Percentiles rank a stretch among this genome's conserved stretches.
Conservation (phyloP, 2,329 filamentous ascomycete species). For the Claviceps fusiformis region DNA sequence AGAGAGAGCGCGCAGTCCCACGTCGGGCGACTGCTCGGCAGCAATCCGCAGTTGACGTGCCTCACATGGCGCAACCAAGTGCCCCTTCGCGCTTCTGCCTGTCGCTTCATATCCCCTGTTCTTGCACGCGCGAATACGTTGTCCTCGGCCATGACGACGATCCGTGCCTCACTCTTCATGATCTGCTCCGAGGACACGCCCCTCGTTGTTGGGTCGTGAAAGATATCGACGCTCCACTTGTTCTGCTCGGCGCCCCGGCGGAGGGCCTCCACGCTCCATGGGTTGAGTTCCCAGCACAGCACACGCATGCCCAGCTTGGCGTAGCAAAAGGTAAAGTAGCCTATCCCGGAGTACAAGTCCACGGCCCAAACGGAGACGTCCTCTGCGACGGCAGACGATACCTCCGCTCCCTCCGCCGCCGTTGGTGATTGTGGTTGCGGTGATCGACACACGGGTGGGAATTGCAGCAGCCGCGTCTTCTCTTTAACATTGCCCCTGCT, state of each 20-base stretch:
- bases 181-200: slow-evolving; percentile 22
- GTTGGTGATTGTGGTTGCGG: no score
- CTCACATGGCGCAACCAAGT: slow-evolving; percentile 21
- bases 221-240: slow-evolving; percentile 46
- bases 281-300: slow-evolving; percentile 82
- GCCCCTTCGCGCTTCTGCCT: not conserved
- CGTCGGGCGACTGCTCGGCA: slow-evolving; percentile 41
- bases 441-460: slow-evolving; percentile 13
- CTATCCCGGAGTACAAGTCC: slow-evolving; percentile 85
- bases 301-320: slow-evolving; percentile 57
- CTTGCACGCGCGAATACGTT: slow-evolving; percentile 40
- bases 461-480: slow-evolving; percentile 60
- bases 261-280: slow-evolving; percentile 74
- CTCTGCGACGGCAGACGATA: not conserved
- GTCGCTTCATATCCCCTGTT: slow-evolving; percentile 22
- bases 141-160: slow-evolving; percentile 57
- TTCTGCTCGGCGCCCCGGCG: slow-evolving; percentile 60
- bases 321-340: slow-evolving; percentile 87
- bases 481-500: slow-evolving; percentile 81
- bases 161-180: slow-evolving; percentile 32
- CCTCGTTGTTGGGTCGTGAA: slow-evolving; percentile 25
- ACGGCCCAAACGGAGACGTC: slow-evolving; percentile 37
- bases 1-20: slow-evolving; percentile 29
- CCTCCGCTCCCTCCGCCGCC: not conserved
- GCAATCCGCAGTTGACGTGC: slow-evolving; percentile 52